Percentiles rank a stretch among this genome's conserved stretches.
phyloP scores from a whole-genome alignment of 1,284 basidiomycete species.

The Lentinus polychrous region DNA sequence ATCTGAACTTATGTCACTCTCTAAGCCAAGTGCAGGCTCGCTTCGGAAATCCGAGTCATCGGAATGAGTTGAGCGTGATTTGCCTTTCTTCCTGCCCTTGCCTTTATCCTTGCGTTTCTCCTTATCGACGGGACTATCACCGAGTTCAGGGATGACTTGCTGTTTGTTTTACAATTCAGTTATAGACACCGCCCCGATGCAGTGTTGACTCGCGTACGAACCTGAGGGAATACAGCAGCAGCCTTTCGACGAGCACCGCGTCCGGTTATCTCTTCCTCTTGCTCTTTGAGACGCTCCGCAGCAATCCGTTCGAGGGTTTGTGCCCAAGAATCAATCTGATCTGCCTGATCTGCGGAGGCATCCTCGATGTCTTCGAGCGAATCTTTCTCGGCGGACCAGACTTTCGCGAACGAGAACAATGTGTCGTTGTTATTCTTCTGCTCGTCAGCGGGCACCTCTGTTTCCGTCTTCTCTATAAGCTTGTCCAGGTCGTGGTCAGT shows the following conservation, averaged over 20 bases:
- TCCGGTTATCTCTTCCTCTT: constrained; percentile 49
- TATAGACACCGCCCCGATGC: not conserved
- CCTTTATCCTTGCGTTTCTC: constrained; percentile 20
- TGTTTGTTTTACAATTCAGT: constrained; percentile 3
- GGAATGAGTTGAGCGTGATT: constrained; percentile 18
- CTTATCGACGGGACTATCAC: constrained; percentile 23
- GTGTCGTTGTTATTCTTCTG: constrained; percentile 35
- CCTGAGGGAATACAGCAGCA: constrained; percentile 38
- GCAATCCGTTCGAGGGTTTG: constrained; percentile 62
- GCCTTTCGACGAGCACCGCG: constrained; percentile 67
- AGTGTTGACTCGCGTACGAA: not conserved
- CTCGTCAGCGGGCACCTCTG: constrained; percentile 55
- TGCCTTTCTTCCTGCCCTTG: constrained; percentile 18
- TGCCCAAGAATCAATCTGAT: constrained; percentile 73
- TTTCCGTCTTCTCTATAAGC: constrained; percentile 78
- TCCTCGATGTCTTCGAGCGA: constrained; percentile 60
- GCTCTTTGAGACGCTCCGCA: constrained; percentile 38
- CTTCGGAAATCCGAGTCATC: constrained; percentile 30
- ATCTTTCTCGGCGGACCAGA: constrained; percentile 79
- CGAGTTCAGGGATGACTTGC: constrained; percentile 21
- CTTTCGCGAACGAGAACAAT: constrained; percentile 78
- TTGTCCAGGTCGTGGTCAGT: constrained; percentile 74
- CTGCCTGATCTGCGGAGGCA: constrained; percentile 30
- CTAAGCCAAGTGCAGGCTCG: constrained; percentile 26
- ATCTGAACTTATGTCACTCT: constrained; percentile 22